Percentiles rank a stretch among this genome's conserved stretches.
Evolutionary conservation across 2,329 filamentous ascomycete species (phyloP).

Genomic region (Penicillium palitans): DNA sequence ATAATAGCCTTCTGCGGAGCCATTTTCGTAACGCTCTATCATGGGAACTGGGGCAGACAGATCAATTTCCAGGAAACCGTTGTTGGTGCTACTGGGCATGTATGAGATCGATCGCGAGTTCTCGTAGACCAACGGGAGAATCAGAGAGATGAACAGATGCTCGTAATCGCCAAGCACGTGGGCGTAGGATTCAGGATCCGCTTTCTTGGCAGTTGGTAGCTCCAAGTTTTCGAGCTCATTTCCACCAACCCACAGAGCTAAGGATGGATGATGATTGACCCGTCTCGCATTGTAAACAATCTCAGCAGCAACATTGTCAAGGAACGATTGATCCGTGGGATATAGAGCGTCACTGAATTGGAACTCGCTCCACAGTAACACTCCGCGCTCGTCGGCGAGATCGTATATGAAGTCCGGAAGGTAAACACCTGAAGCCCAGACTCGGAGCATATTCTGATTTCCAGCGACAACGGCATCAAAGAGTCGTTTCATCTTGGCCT

Average conservation of each 20-base stretch:
- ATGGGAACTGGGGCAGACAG: slow-evolving; percentile 56
- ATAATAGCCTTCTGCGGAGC: slow-evolving; percentile 49
- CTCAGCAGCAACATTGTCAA: slow-evolving; percentile 58
- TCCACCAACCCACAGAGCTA: slow-evolving; percentile 56
- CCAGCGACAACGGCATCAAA: slow-evolving; percentile 58
- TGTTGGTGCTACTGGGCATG: slow-evolving; percentile 60
- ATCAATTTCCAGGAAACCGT: slow-evolving; percentile 59
- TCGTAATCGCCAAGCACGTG: slow-evolving; percentile 57
- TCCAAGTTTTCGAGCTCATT: slow-evolving; percentile 63
- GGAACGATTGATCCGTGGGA: slow-evolving; percentile 54
- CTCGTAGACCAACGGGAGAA: slow-evolving; percentile 58
- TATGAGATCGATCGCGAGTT: slow-evolving; percentile 63
- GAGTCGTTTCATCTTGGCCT: slow-evolving; percentile 52
- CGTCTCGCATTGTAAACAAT: slow-evolving; percentile 62
- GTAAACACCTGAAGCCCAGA: slow-evolving; percentile 63
- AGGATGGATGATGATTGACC: slow-evolving; percentile 60
- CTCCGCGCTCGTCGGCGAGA: slow-evolving; percentile 60
- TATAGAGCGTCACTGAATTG: slow-evolving; percentile 63
- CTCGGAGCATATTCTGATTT: slow-evolving; percentile 65
- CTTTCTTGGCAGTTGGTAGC: slow-evolving; percentile 46
- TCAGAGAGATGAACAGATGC: slow-evolving; percentile 56
- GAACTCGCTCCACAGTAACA: slow-evolving; percentile 65
- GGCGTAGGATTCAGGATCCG: slow-evolving; percentile 47
- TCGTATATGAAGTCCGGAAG: slow-evolving; percentile 64
- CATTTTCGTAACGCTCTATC: slow-evolving; percentile 58